Evolutionary conservation across 108 stramenopile species (phyloP), one percentile per base, ranked within the genome.

Genomic region (Cyclotella sp.): DNA sequence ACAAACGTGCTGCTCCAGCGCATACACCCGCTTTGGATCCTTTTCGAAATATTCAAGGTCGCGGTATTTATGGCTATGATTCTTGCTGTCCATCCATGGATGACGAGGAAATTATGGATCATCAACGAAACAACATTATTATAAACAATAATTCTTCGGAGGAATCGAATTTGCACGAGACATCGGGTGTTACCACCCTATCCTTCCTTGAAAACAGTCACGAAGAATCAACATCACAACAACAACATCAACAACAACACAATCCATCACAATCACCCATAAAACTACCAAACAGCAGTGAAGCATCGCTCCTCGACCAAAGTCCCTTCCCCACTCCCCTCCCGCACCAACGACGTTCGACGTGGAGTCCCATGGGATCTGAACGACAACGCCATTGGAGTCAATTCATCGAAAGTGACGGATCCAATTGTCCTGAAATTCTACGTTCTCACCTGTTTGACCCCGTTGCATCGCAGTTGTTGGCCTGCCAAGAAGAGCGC

Each of bases 391-490:
- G 22, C n/a, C 41, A 42, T 1, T 43, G 55, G 55, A 44, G 54
- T 29, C 45, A 39, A 14, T 42, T 26, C 15, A 19, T 30, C 9
- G 6, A 14, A n/a, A 22, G 19, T 13, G 47, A 53, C n/a, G 57
- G 45, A 9, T 62, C 54, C 39, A 43, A 42, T n/a, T 57, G 63
- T 44, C 63, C 77, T 0, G 41, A 68, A 24, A 68, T 30, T 15
- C 43, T 78, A 55, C 69, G 77, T 10, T 61, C 67, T 13, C 57
- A 57, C 30, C 28, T 70, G 19, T 61, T 70, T 58, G 77, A 78
- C 30, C 77, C 77, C 24, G 77, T 78, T 13, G 77, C 77, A 29
- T 70, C 70, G 16, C 69, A 55, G 46, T 40, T 78, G 28, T 63
- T 78, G 14, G 63, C 41, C 24, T 52, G 22, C 22, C 13, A 61